Percentiles rank a stretch among this genome's conserved stretches.
phyloP scores from a whole-genome alignment of 108 stramenopile genomes.

The Cafeteria roenbergensis region DNA sequence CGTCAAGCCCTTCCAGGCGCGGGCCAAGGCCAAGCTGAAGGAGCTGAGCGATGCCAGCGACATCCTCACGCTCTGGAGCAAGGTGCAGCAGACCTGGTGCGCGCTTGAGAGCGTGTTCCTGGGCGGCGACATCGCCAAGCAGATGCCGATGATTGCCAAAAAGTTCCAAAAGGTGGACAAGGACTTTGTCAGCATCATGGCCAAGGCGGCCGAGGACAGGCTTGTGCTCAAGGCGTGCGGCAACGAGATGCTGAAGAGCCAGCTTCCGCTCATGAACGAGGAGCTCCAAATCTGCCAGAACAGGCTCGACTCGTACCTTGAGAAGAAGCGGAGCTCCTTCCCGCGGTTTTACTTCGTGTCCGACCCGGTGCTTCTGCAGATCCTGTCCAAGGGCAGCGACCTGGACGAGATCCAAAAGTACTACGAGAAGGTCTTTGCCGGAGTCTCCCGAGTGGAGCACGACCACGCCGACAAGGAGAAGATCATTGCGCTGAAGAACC shows the following conservation, averaged over 20 bases:
- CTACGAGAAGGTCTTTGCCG: constrained; percentile 56
- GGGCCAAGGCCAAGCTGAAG: constrained; percentile 29
- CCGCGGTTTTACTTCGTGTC: constrained; percentile 58
- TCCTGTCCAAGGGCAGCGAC: constrained; percentile 53
- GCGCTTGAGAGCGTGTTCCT: constrained; percentile 49
- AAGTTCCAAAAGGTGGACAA: constrained; percentile 54
- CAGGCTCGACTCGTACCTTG: constrained; percentile 49
- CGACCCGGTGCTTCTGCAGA: constrained; percentile 45
- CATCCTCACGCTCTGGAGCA: constrained; percentile 47
- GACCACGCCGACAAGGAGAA: constrained; percentile 18
- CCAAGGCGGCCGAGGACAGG: constrained; percentile 27
- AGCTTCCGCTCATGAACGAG: constrained; percentile 43
- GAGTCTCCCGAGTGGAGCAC: constrained; percentile 38
- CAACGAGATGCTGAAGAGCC: constrained; percentile 40
- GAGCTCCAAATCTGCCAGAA: constrained; percentile 55
- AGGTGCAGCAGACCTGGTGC: constrained; percentile 50
- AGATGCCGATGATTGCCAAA: constrained; percentile 53
- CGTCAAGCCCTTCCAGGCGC: constrained; percentile 33
- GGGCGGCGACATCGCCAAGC: constrained; percentile 56
- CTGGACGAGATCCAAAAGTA: constrained; percentile 48
- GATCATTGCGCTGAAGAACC: constrained; percentile 21
- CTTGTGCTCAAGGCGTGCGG: constrained; percentile 34
- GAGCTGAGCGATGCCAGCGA: constrained; percentile 47
- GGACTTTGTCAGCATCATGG: constrained; percentile 50
- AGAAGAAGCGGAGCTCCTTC: constrained; percentile 51